Conservation (phyloP, 1,139 yeast genomes). For the Nematodospora anomalae region DNA sequence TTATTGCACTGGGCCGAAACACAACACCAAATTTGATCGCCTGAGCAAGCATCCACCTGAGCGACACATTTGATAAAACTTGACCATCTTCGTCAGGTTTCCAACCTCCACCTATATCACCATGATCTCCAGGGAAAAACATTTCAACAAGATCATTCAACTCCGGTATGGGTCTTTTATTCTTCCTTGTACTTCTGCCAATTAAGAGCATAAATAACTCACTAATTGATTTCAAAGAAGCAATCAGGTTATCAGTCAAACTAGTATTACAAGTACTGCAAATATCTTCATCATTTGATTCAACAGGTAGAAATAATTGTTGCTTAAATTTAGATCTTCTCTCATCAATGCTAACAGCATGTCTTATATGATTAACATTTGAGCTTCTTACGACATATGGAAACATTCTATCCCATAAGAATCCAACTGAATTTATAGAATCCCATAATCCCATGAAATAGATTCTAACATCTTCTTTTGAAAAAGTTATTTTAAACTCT, state of each 20-base stretch:
- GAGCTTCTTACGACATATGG: conserved; percentile 54
- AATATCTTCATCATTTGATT: background rate
- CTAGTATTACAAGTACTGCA: conserved; percentile 5
- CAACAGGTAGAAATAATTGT: conserved; percentile 45
- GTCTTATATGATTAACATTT: conserved; percentile 58
- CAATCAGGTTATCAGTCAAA: conserved; percentile 2
- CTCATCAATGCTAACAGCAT: conserved; percentile 66
- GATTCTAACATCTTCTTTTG: conserved; percentile 42
- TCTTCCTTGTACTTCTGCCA: conserved; percentile 9
- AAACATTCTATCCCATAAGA: conserved; percentile 54
- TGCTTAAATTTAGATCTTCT: conserved; percentile 62
- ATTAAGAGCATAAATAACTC: conserved; percentile 8
- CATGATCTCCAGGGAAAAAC: conserved; percentile 69
- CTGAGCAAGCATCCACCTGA: conserved; percentile 60
- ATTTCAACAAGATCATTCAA: conserved; percentile 35
- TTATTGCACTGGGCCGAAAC: conserved; percentile 41
- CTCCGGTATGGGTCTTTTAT: conserved; percentile 2
- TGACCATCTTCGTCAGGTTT: conserved; percentile 33
- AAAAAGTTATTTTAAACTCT: conserved; percentile 54
- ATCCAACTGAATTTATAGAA: conserved; percentile 64
- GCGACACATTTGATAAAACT: conserved; percentile 38
- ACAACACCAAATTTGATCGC: conserved; percentile 49
- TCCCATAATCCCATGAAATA: conserved; percentile 68
- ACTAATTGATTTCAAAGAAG: conserved; percentile 8
- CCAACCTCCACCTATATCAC: conserved; percentile 70